Base-by-base conservation (phyloP, 148 eudicot species). In the Nepenthes gracilis region DNA sequence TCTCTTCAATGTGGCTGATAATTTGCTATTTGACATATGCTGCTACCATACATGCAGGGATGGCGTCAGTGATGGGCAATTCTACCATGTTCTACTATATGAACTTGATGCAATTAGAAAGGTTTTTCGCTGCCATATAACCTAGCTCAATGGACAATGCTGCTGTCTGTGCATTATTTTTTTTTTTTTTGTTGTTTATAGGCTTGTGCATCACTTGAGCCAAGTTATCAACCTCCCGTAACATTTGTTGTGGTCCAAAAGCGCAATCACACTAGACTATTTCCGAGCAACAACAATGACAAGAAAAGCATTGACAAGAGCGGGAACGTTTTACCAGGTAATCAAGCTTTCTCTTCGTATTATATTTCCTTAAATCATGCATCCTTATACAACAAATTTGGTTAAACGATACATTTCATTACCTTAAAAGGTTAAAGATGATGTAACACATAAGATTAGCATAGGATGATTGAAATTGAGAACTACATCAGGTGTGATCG, bases 61-160 rank as follows among this genome's bases (percentile, higher is more conserved):
- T 73, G 97, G 97, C 54, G 97, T 90, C 49, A 86, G 97, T 67
- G 97, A 90, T 60, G 95, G 97, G 50, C 97, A 90, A 60, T 90
- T 90, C 71, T 90, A 87, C 71, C 95, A 90, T 67, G 91, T 90
- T 65, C 75, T 90, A 51, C 77, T 84, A 2, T 87, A 80, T 67
- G 97, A 90, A 60, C 91, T 90, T n/a, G 97, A 90, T 74, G 97
- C 95, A 59, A 87, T 90, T 54, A 83, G 97, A 63, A 90, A 90
- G 97, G 97, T 90, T 67, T 47, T 63, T 50, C 12, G 8, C 35
- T 48, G 14, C 32, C 58, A 9, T 15, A 10, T 6, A 43, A 45
- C 57, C 66, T n/a, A 35, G 6, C 15, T n/a, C 11, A 10, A n/a
- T 49, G 12, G 12, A 11, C 53, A 49, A 6, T n/a, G 6, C 53